Percentiles rank a stretch among this genome's conserved stretches.
Conservation (phyloP, 2,329 filamentous ascomycete genomes). For the Seiridium unicorne region DNA sequence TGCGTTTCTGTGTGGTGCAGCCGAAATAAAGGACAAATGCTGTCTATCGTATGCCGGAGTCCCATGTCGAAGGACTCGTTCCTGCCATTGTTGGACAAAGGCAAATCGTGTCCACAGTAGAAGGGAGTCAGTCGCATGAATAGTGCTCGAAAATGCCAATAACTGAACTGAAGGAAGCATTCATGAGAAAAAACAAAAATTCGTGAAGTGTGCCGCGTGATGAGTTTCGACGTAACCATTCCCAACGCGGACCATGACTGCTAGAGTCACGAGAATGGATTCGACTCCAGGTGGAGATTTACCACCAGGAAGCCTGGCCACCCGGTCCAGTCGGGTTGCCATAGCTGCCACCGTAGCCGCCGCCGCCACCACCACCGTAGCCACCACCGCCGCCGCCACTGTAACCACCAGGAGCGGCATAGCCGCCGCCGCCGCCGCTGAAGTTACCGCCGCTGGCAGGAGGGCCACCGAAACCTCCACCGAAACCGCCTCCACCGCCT, state of each 20-base stretch:
- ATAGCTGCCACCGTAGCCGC: conserved; percentile 56
- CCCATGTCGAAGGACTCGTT: conserved; percentile 29
- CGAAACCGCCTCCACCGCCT: conserved; percentile 38
- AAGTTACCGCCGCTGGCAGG: conserved; percentile 32
- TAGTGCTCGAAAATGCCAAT: conserved; percentile 19
- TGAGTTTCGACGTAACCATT: conserved; percentile 17
- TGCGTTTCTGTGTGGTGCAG: conserved; percentile 26
- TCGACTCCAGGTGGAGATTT: conserved; percentile 30
- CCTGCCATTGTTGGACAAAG: conserved; percentile 29
- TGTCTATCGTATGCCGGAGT: conserved; percentile 34
- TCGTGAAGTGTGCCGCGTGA: conserved; percentile 18
- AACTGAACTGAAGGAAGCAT: conserved; percentile 20
- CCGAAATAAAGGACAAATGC: conserved; percentile 34
- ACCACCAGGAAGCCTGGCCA: conserved; percentile 70
- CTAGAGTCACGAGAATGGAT: conserved; percentile 13
- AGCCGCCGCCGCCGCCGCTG: conserved; percentile 41
- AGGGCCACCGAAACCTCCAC: conserved; percentile 39
- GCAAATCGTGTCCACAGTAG: conserved; percentile 29
- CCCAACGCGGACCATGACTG: conserved; percentile 11
- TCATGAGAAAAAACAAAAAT: conserved; percentile 18
- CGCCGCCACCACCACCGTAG: conserved; percentile 39
- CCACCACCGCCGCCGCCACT: conserved; percentile 38
- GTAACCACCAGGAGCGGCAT: conserved; percentile 34
- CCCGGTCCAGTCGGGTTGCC: conserved; percentile 66
- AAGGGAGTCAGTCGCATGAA: conserved; percentile 25